Evolutionary conservation across 208 protist species (phyloP).

Genomic region (Trypanosoma congolense): DNA sequence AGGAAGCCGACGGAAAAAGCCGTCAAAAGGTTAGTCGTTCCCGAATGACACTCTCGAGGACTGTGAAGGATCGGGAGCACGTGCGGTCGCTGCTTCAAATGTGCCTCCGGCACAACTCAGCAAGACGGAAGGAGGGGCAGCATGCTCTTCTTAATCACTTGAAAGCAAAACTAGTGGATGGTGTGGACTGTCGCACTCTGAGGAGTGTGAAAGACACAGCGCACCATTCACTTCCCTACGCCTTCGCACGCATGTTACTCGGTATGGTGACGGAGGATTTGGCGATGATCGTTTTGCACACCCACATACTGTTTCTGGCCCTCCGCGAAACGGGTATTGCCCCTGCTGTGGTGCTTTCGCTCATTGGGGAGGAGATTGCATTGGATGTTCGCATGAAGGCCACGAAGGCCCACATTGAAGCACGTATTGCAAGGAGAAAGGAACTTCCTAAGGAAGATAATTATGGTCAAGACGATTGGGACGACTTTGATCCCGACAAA

Average conservation of each 20-base stretch:
- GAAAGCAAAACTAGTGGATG: slow-evolving; percentile 50
- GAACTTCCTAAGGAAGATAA: slow-evolving; percentile 8
- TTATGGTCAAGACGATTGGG: slow-evolving; percentile 36
- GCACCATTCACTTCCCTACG: slow-evolving; percentile 79
- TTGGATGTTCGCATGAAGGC: slow-evolving; percentile 62
- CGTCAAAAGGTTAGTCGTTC: slow-evolving; percentile 35
- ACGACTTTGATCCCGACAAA: slow-evolving; percentile 75
- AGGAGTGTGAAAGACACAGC: slow-evolving; percentile 60
- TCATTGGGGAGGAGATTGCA: slow-evolving; percentile 74
- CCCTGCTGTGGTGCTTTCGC: slow-evolving; percentile 50
- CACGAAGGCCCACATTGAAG: slow-evolving; percentile 42
- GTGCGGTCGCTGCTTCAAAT: slow-evolving; percentile 79
- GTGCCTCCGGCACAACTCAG: slow-evolving; percentile 78
- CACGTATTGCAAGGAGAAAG: slow-evolving; percentile 10
- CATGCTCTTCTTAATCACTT: slow-evolving; percentile 84
- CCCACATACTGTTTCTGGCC: slow-evolving; percentile 64
- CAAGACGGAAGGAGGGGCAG: slow-evolving; percentile 68
- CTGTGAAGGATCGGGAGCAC: slow-evolving; percentile 69
- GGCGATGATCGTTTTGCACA: slow-evolving; percentile 68
- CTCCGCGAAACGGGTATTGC: slow-evolving; percentile 51
- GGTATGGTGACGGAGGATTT: slow-evolving; percentile 86
- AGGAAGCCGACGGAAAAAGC: slow-evolving; percentile 9
- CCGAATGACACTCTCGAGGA: slow-evolving; percentile 60
- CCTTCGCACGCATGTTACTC: slow-evolving; percentile 69
- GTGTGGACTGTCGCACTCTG: slow-evolving; percentile 59